These are phyloP conservation scores for Chlamydomonas schloesseri DNA, from an alignment of 139 green algal species.

Conservation along the genomic window DNA sequence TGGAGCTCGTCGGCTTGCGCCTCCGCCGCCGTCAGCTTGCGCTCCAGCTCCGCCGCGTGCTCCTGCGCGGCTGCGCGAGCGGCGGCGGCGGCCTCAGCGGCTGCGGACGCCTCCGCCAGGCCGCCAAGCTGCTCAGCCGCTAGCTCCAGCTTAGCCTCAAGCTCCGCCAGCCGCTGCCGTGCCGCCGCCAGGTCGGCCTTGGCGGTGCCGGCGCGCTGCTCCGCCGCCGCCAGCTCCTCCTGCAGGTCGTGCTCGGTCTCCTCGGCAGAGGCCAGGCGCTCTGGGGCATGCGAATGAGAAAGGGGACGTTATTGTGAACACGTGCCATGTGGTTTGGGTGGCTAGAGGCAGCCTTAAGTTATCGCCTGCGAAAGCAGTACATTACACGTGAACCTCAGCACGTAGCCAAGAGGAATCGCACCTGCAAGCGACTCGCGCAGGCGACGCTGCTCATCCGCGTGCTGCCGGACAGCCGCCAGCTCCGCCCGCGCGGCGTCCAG, in stretches of 20 bases:
- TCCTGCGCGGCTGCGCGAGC: neutral
- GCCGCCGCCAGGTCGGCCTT: neutral
- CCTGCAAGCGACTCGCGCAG: constrained; percentile 12
- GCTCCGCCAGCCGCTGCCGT: neutral
- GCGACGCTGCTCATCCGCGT: constrained; percentile 32
- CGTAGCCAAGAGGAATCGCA: neutral
- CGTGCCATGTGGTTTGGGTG: no score
- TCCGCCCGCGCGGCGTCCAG: constrained; percentile 35
- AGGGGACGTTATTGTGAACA: no score
- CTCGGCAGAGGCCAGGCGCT: neutral
- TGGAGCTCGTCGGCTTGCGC: constrained; percentile 27
- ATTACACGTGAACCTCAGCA: no score
- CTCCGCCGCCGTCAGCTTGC: constrained; percentile 3
- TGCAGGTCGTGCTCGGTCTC: neutral
- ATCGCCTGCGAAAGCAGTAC: no score
- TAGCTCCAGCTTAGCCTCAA: neutral
- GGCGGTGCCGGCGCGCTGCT: neutral
- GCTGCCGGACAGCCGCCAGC: constrained; percentile 12
- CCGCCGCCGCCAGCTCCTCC: neutral
- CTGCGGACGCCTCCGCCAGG: constrained; percentile 2
- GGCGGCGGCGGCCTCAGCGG: neutral
- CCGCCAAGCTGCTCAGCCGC: constrained; percentile 28
- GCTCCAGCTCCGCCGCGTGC: neutral
- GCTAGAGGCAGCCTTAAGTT: no score
- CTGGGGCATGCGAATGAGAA: neutral